A percentile compares a stretch with the other conserved stretches of the same genome.
Evolutionary conservation across 345 rosid species (phyloP).

Genomic region (Theobroma cacao): DNA sequence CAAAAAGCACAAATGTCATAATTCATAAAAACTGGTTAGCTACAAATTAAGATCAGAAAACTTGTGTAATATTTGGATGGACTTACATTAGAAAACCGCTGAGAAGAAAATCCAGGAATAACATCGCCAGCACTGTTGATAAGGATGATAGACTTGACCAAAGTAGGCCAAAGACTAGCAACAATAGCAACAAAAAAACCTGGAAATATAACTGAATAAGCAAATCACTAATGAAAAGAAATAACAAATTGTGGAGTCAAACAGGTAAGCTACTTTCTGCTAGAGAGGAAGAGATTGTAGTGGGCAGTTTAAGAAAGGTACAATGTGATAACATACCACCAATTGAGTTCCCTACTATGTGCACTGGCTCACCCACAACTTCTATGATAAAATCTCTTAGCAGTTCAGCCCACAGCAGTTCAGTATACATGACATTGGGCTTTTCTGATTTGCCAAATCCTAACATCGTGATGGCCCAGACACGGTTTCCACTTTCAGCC

Average conservation of each 20-base stretch:
- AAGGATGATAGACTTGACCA: slow-evolving; percentile 66
- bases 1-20: not conserved
- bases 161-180: slow-evolving; percentile 65
- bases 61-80: not conserved
- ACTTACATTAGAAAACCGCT: slow-evolving; percentile 47
- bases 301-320: not conserved
- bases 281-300: not conserved
- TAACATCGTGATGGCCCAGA: slow-evolving; percentile 74
- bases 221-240: slow-evolving; percentile 4
- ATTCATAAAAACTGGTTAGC: not conserved
- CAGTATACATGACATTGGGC: slow-evolving; percentile 79
- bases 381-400: slow-evolving; percentile 77
- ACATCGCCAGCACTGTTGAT: slow-evolving; percentile 78
- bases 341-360: slow-evolving; percentile 80
- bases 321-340: slow-evolving; percentile 54
- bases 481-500: slow-evolving; percentile 50
- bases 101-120: slow-evolving; percentile 52
- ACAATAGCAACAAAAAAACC: slow-evolving; percentile 70
- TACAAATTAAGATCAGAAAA: slow-evolving; percentile 5
- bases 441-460: slow-evolving; percentile 96
- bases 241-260: not conserved
- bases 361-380: slow-evolving; percentile 79
- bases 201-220: slow-evolving; percentile 27
- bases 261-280: not conserved
- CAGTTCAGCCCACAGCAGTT: slow-evolving; percentile 83